Base-by-base conservation (phyloP, 441 rosid genomes). In the Erodium moschatum region DNA sequence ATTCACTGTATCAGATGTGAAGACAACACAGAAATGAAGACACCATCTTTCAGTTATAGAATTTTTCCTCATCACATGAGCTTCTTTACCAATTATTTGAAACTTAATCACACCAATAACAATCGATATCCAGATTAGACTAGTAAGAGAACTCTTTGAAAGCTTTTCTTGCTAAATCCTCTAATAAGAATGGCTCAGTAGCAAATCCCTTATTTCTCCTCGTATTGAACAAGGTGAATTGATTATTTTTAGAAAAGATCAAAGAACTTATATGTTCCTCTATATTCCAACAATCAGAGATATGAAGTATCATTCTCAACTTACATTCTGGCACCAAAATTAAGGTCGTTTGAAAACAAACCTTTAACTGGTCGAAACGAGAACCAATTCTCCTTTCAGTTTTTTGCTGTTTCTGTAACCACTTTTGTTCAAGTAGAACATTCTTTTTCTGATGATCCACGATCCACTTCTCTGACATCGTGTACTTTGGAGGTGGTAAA, bases 381-480 rank as follows among this genome's bases (percentile, higher is more conserved):
- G 80, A 72, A 46, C 82, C 48, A 52, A 92, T 89, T 79, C 74
- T 85, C 75, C 82, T 83, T 79, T 72, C 84, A 63, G 88, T 81
- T 76, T 83, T 90, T 68, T 85, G 91, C 81, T 83, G 88, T 75
- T 85, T 92, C 54, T 79, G 69, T 67, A 74, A 69, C 90, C 91
- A 90, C 73, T 74, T 82, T 79, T 79, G 87, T 73, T 92, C 89
- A 66, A 50, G 74, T 63, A 75, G 40, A 46, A 82, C 77, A 72
- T 79, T 89, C 83, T 75, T 85, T 74, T 81, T 87, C 79, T 81
- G 92, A 69, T 77, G 82, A 83, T 86, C 88, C 82, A 83, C 76
- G 69, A 92, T 79, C 98, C 96, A 92, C 64, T 87, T 89, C 82
- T 92, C 95, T 67, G 82, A 85, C 95, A 88, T 88, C 19, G 96